Evolutionary conservation across 2,329 filamentous ascomycete genomes (phyloP).

Genomic region (Fusarium sterilihyphosum): DNA sequence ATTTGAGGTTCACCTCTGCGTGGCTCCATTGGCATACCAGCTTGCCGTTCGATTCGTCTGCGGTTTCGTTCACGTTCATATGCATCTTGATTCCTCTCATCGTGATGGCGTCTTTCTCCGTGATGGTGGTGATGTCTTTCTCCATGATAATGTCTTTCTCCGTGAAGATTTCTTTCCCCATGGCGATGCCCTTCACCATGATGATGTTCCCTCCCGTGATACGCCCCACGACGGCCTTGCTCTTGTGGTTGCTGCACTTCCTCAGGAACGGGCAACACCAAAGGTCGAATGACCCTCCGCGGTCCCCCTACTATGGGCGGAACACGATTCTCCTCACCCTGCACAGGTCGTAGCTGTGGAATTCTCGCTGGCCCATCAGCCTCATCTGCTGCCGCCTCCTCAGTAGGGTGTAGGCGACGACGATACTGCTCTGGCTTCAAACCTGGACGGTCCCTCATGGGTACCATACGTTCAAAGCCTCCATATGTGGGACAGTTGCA

Average conservation of each 20-base stretch:
- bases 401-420: background rate
- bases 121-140: too few species aligned
- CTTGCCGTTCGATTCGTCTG: background rate
- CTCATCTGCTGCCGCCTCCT: background rate
- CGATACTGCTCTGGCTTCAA: conserved; percentile 31
- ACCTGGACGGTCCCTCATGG: conserved; percentile 21
- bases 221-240: background rate
- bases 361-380: background rate
- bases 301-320: background rate
- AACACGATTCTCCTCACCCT: conserved; percentile 4
- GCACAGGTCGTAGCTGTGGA: conserved; percentile 23
- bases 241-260: background rate
- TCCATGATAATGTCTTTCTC: too few species aligned
- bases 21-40: background rate
- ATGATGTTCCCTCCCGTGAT: background rate
- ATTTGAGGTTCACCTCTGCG: background rate
- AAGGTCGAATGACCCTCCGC: background rate
- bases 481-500: conserved; percentile 47
- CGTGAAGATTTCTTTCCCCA: background rate
- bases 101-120: background rate
- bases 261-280: background rate
- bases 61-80: background rate
- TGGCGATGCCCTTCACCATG: too few species aligned
- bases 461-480: conserved; percentile 7
- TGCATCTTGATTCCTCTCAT: background rate